Percentiles rank a stretch among this genome's conserved stretches.
Evolutionary conservation across 2,329 filamentous ascomycete genomes (phyloP).

Genomic region (Ambrosiella cleistominuta): DNA sequence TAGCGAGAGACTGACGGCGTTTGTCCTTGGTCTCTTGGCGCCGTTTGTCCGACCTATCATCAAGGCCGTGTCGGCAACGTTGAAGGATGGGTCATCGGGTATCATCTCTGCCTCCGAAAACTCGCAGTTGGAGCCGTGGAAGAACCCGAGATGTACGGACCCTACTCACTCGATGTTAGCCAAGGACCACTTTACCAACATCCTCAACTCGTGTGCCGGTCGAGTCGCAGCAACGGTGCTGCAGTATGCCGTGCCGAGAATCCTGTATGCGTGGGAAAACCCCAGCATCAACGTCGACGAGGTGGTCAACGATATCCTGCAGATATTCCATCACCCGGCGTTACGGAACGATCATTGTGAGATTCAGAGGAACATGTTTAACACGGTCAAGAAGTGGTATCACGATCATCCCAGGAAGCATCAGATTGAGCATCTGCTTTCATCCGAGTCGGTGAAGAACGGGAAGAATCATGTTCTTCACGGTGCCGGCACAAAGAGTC

Average conservation of each 20-base stretch:
- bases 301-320: slow-evolving; percentile 63
- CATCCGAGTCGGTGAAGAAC: slow-evolving; percentile 62
- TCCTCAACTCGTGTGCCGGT: slow-evolving; percentile 62
- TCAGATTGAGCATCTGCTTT: slow-evolving; percentile 57
- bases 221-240: slow-evolving; percentile 57
- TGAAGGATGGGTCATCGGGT: slow-evolving; percentile 71
- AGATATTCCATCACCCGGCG: slow-evolving; percentile 81
- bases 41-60: slow-evolving; percentile 90
- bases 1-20: slow-evolving; percentile 78
- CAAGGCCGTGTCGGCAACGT: slow-evolving; percentile 60
- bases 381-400: slow-evolving; percentile 67
- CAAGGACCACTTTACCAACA: slow-evolving; percentile 70
- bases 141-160: slow-evolving; percentile 54
- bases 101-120: slow-evolving; percentile 51
- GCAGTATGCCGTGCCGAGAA: slow-evolving; percentile 66
- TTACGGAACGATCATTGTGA: slow-evolving; percentile 58
- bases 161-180: slow-evolving; percentile 70
- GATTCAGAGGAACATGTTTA: slow-evolving; percentile 77
- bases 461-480: slow-evolving; percentile 60
- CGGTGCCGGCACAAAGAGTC: slow-evolving; percentile 19
- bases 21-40: slow-evolving; percentile 76
- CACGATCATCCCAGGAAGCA: slow-evolving; percentile 48
- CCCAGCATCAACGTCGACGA: slow-evolving; percentile 65
- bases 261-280: slow-evolving; percentile 90
- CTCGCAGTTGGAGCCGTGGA: slow-evolving; percentile 67